Evolutionary conservation across 225 moss, liverwort and hornwort species (phyloP).

Genomic region (Anthoceros angustus): DNA sequence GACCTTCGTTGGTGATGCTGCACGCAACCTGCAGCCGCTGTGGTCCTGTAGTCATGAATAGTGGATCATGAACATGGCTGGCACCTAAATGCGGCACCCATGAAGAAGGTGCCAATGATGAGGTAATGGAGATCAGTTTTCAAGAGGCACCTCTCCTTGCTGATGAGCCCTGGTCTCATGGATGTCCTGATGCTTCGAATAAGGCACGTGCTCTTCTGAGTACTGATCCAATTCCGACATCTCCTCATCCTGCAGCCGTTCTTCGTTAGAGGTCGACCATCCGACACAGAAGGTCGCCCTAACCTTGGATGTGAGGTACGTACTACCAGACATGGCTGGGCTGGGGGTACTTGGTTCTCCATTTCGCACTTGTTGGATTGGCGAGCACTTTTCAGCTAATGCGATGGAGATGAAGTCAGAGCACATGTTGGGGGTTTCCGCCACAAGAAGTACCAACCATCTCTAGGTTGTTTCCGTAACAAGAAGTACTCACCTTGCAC

Average conservation of each 20-base stretch:
- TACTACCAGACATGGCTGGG: neutral
- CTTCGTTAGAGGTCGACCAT: neutral
- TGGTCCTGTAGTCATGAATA: neutral
- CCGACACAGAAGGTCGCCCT: too few relatives aligned
- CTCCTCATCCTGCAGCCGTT: neutral
- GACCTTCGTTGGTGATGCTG: neutral
- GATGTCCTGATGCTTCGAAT: neutral
- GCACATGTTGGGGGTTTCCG: neutral
- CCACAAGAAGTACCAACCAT: neutral
- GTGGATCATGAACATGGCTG: neutral
- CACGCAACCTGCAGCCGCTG: neutral
- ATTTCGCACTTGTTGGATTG: slow-evolving; percentile 1
- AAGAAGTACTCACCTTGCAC: neutral
- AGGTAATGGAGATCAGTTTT: neutral
- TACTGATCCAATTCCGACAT: neutral
- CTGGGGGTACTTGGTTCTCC: slow-evolving; percentile 2
- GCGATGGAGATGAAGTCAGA: neutral
- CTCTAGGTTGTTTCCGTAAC: neutral
- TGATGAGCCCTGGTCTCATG: neutral
- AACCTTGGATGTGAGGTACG: neutral
- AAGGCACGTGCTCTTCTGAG: neutral
- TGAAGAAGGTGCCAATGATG: too few relatives aligned
- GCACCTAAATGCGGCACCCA: neutral
- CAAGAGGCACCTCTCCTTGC: neutral
- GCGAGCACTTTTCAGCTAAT: neutral